Evolutionary conservation across 257 asterid species (phyloP), one percentile per base, ranked within the genome.

Genomic region (Echium plantagineum): DNA sequence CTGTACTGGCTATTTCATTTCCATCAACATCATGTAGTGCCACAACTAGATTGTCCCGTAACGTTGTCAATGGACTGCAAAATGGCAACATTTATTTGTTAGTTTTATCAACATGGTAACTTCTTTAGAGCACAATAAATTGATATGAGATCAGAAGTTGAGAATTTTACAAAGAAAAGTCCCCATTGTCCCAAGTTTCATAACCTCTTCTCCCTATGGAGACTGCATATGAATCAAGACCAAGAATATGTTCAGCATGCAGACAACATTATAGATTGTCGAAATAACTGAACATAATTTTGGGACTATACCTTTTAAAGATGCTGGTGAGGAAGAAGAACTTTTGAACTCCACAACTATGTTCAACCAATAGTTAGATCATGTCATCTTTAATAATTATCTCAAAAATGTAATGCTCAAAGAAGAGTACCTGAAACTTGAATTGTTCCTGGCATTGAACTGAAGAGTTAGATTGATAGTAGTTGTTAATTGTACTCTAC

Each of bases 391-490:
- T 42, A 42, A 42, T 1, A 15, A 42, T 55, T 19, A 5, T 55
- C 0, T 8, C 9, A 17, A 9, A 9, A 35, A 22, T 26, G 48
- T 57, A 58, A 65, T 63, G 31, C 28, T 61, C 35, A 47, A 18
- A 17, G n/a, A 46, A 56, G 21, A 20, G 61, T 74, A 88, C 98
- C 96, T 75, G 96, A 79, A 71, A 86, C 93, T 74, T 88, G 93
- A 69, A 91, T 70, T 24, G 84, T 79, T 85, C 98, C 96, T 66
- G 96, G 98, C 98, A 88, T 91, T 76, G 72, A 71, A 68, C 63
- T 65, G 46, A 62, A 56, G 47, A 54, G 15, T 72, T 64, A 42
- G 52, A 20, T 32, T 55, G 20, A 28, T 6, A 24, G 32, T n/a
- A 59, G 15, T 52, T 63, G 15, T 21, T 30, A 62, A 38, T 63